Base-by-base conservation (phyloP, 345 rosid species). In the Balakata baccata region DNA sequence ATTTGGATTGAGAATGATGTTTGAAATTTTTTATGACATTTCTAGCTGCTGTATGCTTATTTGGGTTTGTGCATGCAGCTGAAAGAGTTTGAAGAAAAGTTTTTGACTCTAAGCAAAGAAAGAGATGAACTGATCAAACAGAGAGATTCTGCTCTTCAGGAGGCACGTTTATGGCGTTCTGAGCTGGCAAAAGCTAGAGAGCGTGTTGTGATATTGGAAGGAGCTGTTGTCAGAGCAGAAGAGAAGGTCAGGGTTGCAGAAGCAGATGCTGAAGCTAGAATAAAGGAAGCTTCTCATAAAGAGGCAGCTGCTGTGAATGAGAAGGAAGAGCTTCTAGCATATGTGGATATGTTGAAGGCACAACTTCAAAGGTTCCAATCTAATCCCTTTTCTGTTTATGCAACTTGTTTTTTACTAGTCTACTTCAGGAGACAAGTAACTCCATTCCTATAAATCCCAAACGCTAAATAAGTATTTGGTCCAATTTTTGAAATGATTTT, bases 171-270 rank as follows among this genome's bases (percentile, higher is more conserved):
- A 81, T 96, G 99, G 99, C 97, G 99, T 73, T 82, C 92, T 65
- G 96, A 96, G 87, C 92, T 96, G 79, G 97, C 83, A 69, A 96
- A 93, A 88, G 98, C 99, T 75, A 88, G 96, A 82, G 99, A 96
- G 68, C 93, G 84, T 79, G 97, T 74, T 34, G 93, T 93, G 53
- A 90, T 93, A 81, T 81, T 91, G 75, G 99, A 96, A 83, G 99
- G 89, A 73, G 97, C 97, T 59, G 93, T 88, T 70, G 82, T 89
- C 45, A 83, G 98, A 82, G 97, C 95, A 29, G 99, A 93, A 81
- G 99, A 96, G 85, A 93, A 86, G 86, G 96, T 76, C 49, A 89
- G 97, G 78, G 89, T 92, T 71, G 81, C 90, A 13, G 97, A 90
- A 82, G 88, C 91, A 69, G 89, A 79, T 77, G 86, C 89, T 78